These are phyloP conservation scores for Nymphaea thermarum DNA, from an alignment of 164 flowering plant species.

Conservation along the genomic window DNA sequence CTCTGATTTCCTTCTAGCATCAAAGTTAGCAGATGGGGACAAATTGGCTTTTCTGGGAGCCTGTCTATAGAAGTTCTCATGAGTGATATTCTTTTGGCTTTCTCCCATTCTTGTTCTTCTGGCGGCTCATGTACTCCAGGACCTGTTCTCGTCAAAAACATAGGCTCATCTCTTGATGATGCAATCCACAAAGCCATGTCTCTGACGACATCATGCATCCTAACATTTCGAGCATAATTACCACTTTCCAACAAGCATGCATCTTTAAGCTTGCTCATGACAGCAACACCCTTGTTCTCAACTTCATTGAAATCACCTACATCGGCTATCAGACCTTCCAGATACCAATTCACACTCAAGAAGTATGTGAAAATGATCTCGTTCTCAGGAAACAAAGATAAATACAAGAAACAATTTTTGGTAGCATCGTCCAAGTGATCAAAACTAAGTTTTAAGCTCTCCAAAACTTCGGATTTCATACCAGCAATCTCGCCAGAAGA, in stretches of 20 bases:
- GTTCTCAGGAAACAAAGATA: slow-evolving; percentile 4
- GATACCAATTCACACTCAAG: not conserved
- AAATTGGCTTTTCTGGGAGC: not conserved
- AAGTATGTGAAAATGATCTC: not conserved
- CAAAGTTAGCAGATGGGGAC: slow-evolving; percentile 11
- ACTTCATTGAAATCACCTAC: not conserved
- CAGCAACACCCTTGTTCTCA: slow-evolving; percentile 2
- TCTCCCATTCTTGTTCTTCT: not conserved
- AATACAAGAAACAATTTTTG: slow-evolving; percentile 4
- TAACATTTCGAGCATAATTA: slow-evolving; percentile 1
- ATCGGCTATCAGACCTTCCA: slow-evolving; percentile 3
- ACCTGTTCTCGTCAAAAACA: slow-evolving; percentile 1
- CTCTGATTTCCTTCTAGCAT: not conserved
- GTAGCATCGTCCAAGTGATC: not conserved
- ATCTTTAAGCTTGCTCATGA: slow-evolving; percentile 3
- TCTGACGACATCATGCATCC: slow-evolving; percentile 6
- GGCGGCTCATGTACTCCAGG: slow-evolving; percentile 1
- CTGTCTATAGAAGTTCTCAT: not conserved
- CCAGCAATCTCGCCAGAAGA: not conserved
- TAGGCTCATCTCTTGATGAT: not conserved
- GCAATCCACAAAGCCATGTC: slow-evolving; percentile 6
- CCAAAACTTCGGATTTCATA: slow-evolving; percentile 3
- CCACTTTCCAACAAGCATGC: slow-evolving; percentile 6
- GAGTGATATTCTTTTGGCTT: slow-evolving; percentile 3
- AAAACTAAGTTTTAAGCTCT: slow-evolving; percentile 1